Evolutionary conservation across 2,329 filamentous ascomycete species (phyloP), one percentile per base, ranked within the genome.

Genomic region (Alternaria gansuensis): DNA sequence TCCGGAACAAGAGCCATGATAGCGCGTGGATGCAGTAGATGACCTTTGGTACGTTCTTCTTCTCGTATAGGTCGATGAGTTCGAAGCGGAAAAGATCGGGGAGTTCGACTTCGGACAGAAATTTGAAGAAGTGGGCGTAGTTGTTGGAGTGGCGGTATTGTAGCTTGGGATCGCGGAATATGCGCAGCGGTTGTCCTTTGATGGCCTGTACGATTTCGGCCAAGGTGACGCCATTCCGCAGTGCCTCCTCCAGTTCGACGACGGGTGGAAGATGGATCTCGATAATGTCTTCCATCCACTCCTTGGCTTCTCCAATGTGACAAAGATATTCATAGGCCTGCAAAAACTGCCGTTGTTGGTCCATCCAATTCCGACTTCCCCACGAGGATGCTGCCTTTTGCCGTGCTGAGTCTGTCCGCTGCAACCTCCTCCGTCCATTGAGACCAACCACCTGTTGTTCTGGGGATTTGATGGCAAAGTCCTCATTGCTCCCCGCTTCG

Each of bases 11-110:
- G n/a, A 99, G 84, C 93, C 94, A 99, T 75, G 94, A 98, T 17
- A 99, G 82, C 0, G 95, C 95, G 72, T 99, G 95, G 51, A 99
- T 95, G 75, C 95, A 99, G 80, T 99, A 96, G 62, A 99, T 99
- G 75, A 98, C 96, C 78, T 98, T 99, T 4, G 95, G 95, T 1
- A 98, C 96, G 71, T 99, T 99, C 80, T 99, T 99, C 83, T 98
- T 99, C 79, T 99, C 96, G 81, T 99, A 99, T 11, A 99, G 81
- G 78, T 99, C 95, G 64, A 98, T 96, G 44, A 98, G 84, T 77
- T 99, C 95, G 77, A 99, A 99, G 57, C 94, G 88, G 77, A 99
- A 99, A 17, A 99, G 85, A 69, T 99, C 96, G 1, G 95, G 95
- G 3, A 99, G 82, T 71, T 97, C 91, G 8, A 97, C 88, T 60